Base-by-base conservation (phyloP, 108 stramenopile species). In the Cyclotella atomus region DNA sequence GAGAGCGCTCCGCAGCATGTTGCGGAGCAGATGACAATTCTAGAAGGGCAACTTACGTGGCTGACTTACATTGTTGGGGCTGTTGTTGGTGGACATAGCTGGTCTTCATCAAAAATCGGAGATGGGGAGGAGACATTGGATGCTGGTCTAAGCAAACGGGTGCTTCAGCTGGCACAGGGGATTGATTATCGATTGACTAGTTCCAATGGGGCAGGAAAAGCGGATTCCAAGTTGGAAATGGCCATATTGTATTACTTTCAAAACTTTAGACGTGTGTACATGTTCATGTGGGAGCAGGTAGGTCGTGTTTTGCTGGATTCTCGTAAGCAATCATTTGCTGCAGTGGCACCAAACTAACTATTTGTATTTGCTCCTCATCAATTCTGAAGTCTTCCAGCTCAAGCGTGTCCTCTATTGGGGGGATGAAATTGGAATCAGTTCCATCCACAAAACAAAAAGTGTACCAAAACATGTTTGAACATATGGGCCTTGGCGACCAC, bases 1-100 rank as follows among this genome's bases (percentile, higher is more conserved):
- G 78, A 79, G n/a, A 88, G 81, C 38, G 94, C 93, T 27, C 91
- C 92, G 15, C 73, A 70, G 62, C 86, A 91, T 49, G 81, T 91
- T 0, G 82, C 81, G 60, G 85, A 88, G 85, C 80, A 79, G 66
- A 83, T 92, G 63, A 82, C 88, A 14, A 87, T 95, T 46, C 62
- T 96, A 29, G 98, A 99, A 79, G 95, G 95, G 15, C 94, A 97
- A 74, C 76, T 99, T 68, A 97, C 97, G 14, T 99, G 98, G 98
- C 72, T 99, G 45, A 93, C 95, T 44, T 96, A 97, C 73, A 96
- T 98, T 41, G 85, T 97, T 23, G 97, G 93, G 41, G 87, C 95
- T 10, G 84, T 97, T 70, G 91, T 99, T 6, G 96, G 96, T 17
- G 95, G 94, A 16, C 95, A 97, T 67, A 83, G 83, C 59, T 97